Evolutionary conservation across 2,329 filamentous ascomycete genomes (phyloP), one percentile per base, ranked within the genome.

Genomic region (Aspergillus spinulosporus): DNA sequence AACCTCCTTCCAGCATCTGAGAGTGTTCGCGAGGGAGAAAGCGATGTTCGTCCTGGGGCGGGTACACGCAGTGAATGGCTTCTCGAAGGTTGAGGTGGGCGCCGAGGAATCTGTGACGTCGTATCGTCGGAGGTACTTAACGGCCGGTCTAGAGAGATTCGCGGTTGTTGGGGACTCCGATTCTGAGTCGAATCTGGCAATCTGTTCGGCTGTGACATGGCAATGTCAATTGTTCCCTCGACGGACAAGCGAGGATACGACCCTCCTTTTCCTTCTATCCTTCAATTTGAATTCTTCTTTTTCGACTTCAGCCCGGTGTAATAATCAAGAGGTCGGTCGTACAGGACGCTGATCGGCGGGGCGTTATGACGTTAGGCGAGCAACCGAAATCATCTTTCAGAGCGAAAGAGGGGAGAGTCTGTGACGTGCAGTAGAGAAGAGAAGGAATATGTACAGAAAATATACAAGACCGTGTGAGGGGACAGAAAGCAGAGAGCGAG

Each of bases 1-100:
- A 60, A 37, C 12, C 69, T 64, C 11, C 68, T 65, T 31, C 64
- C 66, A 3, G 61, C 59, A 51, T 71, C 69, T 48, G 69, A 71
- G 40, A 64, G 46, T 11, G 65, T 62, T 49, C 65, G 67, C 21
- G 64, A 62, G 11, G 69, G 66, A 4, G 64, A 60, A 14, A 69
- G 57, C 3, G 69, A 68, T 3, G 67, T 64, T n/a, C 64, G 68
- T 9, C 52, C 52, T 36, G 52, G 59, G 36, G 58, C 45, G 7
- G 58, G 8, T 26, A 51, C 36, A 51, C 60, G 49, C 21, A 63
- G 12, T n/a, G 62, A 63, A 26, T 59, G 59, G 47, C 57, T 63
- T 12, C 59, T 43, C 8, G 59, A 56, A 2, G 58, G 45, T 34
- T 53, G 52, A 12, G 52, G 45, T 31, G 43, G 55, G 7, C 15